These are phyloP conservation scores for Talaromyces piceae DNA, from an alignment of 2,329 filamentous ascomycete species.

Conservation along the genomic window DNA sequence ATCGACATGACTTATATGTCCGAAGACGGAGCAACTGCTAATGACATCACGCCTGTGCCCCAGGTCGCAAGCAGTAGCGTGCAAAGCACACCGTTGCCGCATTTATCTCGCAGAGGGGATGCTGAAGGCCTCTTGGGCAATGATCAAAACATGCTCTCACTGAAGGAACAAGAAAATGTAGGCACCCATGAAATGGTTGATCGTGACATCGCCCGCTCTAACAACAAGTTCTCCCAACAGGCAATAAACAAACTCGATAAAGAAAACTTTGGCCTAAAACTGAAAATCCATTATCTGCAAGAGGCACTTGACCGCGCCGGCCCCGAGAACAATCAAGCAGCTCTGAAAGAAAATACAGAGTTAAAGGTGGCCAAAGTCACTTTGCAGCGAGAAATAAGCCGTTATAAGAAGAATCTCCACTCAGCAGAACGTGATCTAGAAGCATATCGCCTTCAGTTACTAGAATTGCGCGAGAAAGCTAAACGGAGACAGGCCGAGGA, in stretches of 20 bases:
- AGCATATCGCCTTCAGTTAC: constrained; percentile 69
- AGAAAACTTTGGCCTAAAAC: constrained; percentile 93
- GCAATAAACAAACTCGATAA: constrained; percentile 93
- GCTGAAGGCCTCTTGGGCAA: constrained; percentile 60
- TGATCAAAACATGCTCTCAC: constrained; percentile 73
- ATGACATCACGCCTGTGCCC: constrained; percentile 66
- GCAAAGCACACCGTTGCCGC: constrained; percentile 72
- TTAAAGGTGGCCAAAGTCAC: constrained; percentile 89
- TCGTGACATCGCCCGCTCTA: neutral
- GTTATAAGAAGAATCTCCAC: constrained; percentile 75
- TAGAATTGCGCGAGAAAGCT: constrained; percentile 73
- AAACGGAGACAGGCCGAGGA: constrained; percentile 69
- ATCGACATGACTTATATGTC: constrained; percentile 65
- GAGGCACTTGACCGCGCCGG: constrained; percentile 81
- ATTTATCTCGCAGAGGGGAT: constrained; percentile 56
- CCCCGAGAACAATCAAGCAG: constrained; percentile 80
- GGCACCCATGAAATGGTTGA: constrained; percentile 15
- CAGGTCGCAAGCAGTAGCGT: constrained; percentile 71
- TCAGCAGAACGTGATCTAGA: constrained; percentile 82
- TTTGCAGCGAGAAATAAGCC: constrained; percentile 77
- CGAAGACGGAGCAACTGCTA: constrained; percentile 56
- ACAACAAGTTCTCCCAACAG: constrained; percentile 23
- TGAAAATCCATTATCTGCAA: constrained; percentile 95
- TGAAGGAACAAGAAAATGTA: constrained; percentile 90
- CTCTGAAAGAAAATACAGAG: constrained; percentile 90